A percentile compares a stretch with the other conserved stretches of the same genome.
Conservation (phyloP, 345 rosid species). For the Noccaea caerulescens region DNA sequence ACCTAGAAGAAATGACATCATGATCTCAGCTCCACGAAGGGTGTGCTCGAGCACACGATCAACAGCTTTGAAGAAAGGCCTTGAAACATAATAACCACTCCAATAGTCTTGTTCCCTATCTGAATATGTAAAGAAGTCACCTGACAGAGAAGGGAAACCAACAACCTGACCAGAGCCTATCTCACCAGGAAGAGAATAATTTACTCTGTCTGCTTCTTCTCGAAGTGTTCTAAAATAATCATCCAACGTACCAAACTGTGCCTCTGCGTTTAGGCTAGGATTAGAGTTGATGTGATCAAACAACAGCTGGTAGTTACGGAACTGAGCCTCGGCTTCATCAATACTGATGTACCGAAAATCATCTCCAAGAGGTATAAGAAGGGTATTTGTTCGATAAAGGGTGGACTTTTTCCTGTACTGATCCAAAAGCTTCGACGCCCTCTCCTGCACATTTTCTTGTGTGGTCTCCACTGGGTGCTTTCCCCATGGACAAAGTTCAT, state of each 20-base stretch:
- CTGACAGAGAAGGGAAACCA: conserved; percentile 96
- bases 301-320: conserved; percentile 82
- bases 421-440: conserved; percentile 79
- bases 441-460: conserved; percentile 83
- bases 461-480: conserved; percentile 75
- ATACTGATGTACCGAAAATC: conserved; percentile 83
- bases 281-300: conserved; percentile 91
- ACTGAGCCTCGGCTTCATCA: conserved; percentile 96
- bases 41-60: conserved; percentile 93
- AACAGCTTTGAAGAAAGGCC: conserved; percentile 98
- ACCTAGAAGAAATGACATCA: conserved; percentile 84
- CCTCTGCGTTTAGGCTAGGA: conserved; percentile 85
- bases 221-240: conserved; percentile 82
- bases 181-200: conserved; percentile 84
- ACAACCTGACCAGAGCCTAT: conserved; percentile 72
- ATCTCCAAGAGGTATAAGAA: conserved; percentile 96
- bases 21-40: conserved; percentile 87
- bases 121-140: conserved; percentile 97
- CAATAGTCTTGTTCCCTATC: conserved; percentile 94
- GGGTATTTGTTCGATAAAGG: conserved; percentile 83
- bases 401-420: conserved; percentile 96
- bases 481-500: conserved; percentile 90
- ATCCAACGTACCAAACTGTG: conserved; percentile 87
- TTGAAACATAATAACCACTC: conserved; percentile 99
- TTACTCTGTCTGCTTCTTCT: conserved; percentile 84